Evolutionary conservation across 495 filamentous ascomycete genomes (phyloP).

Genomic region (Trichoderma asperelloides): DNA sequence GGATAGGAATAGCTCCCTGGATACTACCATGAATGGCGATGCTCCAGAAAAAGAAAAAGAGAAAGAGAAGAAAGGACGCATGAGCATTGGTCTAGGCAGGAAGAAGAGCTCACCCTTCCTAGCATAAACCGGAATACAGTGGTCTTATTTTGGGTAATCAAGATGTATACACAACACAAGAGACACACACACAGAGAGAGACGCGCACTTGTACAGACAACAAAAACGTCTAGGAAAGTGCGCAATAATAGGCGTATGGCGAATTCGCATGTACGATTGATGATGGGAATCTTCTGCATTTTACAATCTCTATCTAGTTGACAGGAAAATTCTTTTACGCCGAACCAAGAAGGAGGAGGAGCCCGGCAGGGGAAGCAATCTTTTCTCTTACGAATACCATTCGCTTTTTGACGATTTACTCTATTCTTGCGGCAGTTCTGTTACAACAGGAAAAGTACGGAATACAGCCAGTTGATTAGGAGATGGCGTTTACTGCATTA

Average conservation of each 20-base stretch:
- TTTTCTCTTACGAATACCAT: neutral
- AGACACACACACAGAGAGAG: neutral
- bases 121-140: neutral
- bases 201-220: neutral
- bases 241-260: neutral
- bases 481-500: too few species aligned
- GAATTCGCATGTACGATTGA: slow-evolving; percentile 5
- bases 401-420: neutral
- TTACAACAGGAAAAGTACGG: too few species aligned
- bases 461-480: too few species aligned
- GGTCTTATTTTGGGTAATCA: neutral
- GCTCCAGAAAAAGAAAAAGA: slow-evolving; percentile 24
- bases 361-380: neutral
- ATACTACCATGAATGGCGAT: slow-evolving; percentile 18
- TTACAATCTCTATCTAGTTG: neutral
- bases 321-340: neutral
- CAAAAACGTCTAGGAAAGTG: neutral
- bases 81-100: slow-evolving; percentile 48
- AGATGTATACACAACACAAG: neutral
- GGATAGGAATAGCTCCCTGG: slow-evolving; percentile 24
- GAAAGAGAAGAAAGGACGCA: slow-evolving; percentile 38
- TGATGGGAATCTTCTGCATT: neutral
- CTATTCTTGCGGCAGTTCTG: neutral
- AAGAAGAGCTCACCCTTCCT: slow-evolving; percentile 45
- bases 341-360: neutral